phyloP scores from a whole-genome alignment of 768 basidiomycete genomes.

The Tremella mesenterica region DNA sequence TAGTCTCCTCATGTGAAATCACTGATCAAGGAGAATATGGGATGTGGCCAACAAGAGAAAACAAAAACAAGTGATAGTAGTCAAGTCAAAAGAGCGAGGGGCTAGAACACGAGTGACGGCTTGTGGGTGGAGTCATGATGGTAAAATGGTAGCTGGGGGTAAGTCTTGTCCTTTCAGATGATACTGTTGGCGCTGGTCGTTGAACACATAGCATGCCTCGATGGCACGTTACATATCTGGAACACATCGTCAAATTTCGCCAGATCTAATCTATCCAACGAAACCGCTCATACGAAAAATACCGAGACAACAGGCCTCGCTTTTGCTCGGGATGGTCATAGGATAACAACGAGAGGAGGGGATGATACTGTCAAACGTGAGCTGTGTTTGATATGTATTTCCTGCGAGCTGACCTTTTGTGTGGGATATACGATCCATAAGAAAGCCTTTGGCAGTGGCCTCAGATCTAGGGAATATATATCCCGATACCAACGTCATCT shows the following conservation, averaged over 20 bases:
- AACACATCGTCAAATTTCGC: constrained; percentile 85
- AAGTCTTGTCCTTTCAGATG: constrained; percentile 31
- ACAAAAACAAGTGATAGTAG: constrained; percentile 90
- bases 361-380: constrained; percentile 86
- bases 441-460: constrained; percentile 70
- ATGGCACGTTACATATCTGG: constrained; percentile 92
- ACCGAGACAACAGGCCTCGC: constrained; percentile 78
- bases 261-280: constrained; percentile 73
- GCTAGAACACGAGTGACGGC: constrained; percentile 82
- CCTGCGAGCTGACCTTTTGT: constrained; percentile 50
- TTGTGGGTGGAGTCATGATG: constrained; percentile 82
- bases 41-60: constrained; percentile 84
- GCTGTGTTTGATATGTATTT: constrained; percentile 41
- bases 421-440: constrained; percentile 88
- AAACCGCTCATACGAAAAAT: constrained; percentile 76
- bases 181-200: not conserved
- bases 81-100: constrained; percentile 91
- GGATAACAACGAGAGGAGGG: constrained; percentile 78
- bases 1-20: not conserved
- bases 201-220: constrained; percentile 61
- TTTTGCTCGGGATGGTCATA: constrained; percentile 80
- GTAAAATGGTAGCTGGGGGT: constrained; percentile 84
- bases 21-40: constrained; percentile 66
- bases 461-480: constrained; percentile 66
- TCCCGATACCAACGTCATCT: constrained; percentile 84